Base-by-base conservation (phyloP, 495 filamentous ascomycete species). In the Aspergillus avenaceus region DNA sequence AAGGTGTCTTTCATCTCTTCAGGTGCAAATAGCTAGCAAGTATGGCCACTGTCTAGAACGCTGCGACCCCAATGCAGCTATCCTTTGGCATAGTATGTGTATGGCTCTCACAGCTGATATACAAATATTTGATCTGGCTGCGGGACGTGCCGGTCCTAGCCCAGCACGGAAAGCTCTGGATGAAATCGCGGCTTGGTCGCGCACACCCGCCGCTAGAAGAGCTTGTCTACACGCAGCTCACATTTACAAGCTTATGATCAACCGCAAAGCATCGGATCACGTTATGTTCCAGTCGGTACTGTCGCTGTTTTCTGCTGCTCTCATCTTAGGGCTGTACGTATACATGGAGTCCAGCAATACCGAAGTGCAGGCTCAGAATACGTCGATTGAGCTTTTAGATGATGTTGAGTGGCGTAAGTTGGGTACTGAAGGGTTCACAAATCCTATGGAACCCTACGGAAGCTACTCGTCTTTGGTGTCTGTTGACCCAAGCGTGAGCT, bases 51-150 rank as follows among this genome's bases (percentile, higher is more conserved):
- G 69, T 23, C 64, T 81, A 26, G 55, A 72, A 34, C 60, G 55
- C 12, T 56, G 75, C 23, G 74, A 71, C 43, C 69, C 74, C 5
- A 80, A 78, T 38, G 69, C 71, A 12, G 50, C 70, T 4, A 55
- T 77, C 26, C 65, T 74, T 52, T 80, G 76, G 76, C 76, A 80
- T 47, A 67, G 74, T 37, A 74, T 76, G 58, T 77, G 74, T 50
- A 77, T 80, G 70, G 75, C 68, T 55, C 64, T 80, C 11, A 72
- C 72, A 0, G 71, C 74, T 8, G 76, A 80, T 46, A 67, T 73
- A 9, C 75, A 76, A 40, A 72, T 74, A 25, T 80, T 80, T 52
- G 73, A 78, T 22, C 51, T 74, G 0, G 76, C 74, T 0, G 75
- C 76, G 22, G 76, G 75, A 22, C 71, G 74, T 27, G 58, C 69